Base-by-base conservation (phyloP, 169 alveolate genomes). In the Eimeria tenella region DNA sequence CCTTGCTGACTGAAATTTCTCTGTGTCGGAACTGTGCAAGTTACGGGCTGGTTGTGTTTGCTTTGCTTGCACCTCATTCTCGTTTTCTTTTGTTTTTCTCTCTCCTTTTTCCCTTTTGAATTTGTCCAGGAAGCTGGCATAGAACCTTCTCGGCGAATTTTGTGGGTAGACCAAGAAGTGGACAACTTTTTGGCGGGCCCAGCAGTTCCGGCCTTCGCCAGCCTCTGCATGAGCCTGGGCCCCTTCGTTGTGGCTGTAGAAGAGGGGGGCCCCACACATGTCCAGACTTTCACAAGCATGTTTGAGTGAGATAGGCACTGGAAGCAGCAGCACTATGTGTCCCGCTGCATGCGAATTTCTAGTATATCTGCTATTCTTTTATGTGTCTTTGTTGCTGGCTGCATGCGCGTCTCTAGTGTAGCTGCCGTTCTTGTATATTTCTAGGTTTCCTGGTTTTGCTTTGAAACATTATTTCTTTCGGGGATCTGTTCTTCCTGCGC, bases 61-160 rank as follows among this genome's bases (percentile, higher is more conserved):
- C 19, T 60, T 11, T 60, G 19, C 2, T 15, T 74, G 53, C 42
- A 4, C 56, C 53, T 9, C 13, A 4, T 13, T 15, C 15, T 10
- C 13, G 9, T 8, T 1, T 17, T 31, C 42, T 31, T 31, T 31
- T 31, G 2, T 31, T 2, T 31, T 31, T 31, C 42, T 31, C 2
- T 31, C 42, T 56, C 3, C 3, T 6, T 56, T 52, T 55, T 8
- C 3, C 49, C n/a, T 31, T 19, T 71, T 5, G 19, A 15, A 9
- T 56, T 56, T n/a, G 4, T 10, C 90, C 88, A 90, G 94, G 94
- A 90, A 73, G 65, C 90, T 8, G 94, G 94, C 7, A 73, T 90
- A 17, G 94, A 90, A 42, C 71, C 75, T 4, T 25, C 75, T 17
- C 49, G 63, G 15, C 90, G 79, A n/a, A 84, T 75, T 7, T 70